A percentile compares a stretch with the other conserved stretches of the same genome.
These are phyloP conservation scores for Aspergillus fischeri DNA, from an alignment of 2,329 filamentous ascomycete genomes.

Conservation along the genomic window DNA sequence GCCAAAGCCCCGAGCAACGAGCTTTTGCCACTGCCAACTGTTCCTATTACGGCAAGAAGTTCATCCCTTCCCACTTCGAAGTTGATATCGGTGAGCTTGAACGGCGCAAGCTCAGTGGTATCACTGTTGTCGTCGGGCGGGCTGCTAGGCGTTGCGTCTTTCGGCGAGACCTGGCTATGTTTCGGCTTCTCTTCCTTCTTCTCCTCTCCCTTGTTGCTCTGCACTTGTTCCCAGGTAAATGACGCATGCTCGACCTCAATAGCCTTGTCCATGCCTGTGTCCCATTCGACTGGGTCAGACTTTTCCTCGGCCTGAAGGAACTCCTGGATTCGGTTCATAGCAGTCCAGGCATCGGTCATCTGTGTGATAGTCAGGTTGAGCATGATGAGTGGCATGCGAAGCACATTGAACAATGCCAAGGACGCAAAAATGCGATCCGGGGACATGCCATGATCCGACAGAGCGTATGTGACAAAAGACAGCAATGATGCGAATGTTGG, in stretches of 20 bases:
- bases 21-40: constrained; percentile 76
- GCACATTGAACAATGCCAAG: constrained; percentile 81
- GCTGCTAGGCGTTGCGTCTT: neutral
- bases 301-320: constrained; percentile 81
- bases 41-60: constrained; percentile 54
- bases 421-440: constrained; percentile 84
- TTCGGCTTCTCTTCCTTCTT: constrained; percentile 3
- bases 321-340: constrained; percentile 75
- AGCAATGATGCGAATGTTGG: constrained; percentile 95
- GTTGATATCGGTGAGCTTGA: constrained; percentile 36
- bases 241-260: constrained; percentile 56
- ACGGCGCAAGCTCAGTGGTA: constrained; percentile 27
- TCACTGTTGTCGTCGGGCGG: neutral
- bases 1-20: constrained; percentile 81
- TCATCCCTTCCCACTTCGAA: constrained; percentile 31
- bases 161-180: neutral
- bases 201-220: constrained; percentile 16
- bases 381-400: constrained; percentile 81
- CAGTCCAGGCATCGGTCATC: constrained; percentile 80
- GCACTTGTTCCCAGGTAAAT: constrained; percentile 56
- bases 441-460: constrained; percentile 59
- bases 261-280: constrained; percentile 47
- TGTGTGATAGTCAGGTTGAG: constrained; percentile 83
- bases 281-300: constrained; percentile 62
- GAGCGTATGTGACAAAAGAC: constrained; percentile 75